phyloP scores from a whole-genome alignment of 163 green algal genomes.

The Scenedesmus sp. region DNA sequence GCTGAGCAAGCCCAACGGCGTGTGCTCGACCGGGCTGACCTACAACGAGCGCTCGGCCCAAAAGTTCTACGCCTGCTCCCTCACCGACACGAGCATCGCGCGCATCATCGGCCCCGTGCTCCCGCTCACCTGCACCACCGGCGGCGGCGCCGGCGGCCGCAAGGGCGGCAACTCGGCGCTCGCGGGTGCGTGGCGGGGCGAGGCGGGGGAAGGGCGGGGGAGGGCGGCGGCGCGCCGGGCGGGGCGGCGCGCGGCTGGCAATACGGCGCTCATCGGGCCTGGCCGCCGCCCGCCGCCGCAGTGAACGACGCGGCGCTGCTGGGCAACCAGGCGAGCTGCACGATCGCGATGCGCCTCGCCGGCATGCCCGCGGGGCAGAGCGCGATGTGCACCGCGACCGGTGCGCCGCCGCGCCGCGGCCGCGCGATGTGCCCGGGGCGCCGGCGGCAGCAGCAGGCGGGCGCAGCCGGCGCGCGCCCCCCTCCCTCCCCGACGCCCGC shows the following conservation, averaged over 20 bases:
- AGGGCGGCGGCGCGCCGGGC: neutral
- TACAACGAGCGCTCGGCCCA: constrained; percentile 22
- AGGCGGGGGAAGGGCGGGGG: neutral
- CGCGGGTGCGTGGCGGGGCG: constrained; percentile 9
- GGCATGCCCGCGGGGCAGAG: constrained; percentile 13
- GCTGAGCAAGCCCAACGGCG: neutral
- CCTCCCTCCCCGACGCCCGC: no score
- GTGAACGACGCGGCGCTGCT: constrained; percentile 29
- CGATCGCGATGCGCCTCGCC: constrained; percentile 36
- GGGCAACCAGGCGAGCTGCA: constrained; percentile 9
- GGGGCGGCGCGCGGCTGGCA: no score
- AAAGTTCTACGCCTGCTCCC: constrained; percentile 36
- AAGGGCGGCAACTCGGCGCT: constrained; percentile 4
- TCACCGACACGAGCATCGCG: constrained; percentile 28
- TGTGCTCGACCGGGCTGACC: constrained; percentile 32
- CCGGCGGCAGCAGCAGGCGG: no score
- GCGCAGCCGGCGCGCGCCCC: no score
- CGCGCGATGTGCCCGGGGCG: no score
- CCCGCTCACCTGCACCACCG: constrained; percentile 35
- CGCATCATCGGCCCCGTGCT: constrained; percentile 33
- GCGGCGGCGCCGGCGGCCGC: neutral
- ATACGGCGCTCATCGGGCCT: no score
- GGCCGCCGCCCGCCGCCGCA: no score
- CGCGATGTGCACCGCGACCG: constrained; percentile 28
- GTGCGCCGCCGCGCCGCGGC: no score